A percentile compares a stretch with the other conserved stretches of the same genome.
phyloP scores from a whole-genome alignment of 495 filamentous ascomycete species.

The Letharia lupina region DNA sequence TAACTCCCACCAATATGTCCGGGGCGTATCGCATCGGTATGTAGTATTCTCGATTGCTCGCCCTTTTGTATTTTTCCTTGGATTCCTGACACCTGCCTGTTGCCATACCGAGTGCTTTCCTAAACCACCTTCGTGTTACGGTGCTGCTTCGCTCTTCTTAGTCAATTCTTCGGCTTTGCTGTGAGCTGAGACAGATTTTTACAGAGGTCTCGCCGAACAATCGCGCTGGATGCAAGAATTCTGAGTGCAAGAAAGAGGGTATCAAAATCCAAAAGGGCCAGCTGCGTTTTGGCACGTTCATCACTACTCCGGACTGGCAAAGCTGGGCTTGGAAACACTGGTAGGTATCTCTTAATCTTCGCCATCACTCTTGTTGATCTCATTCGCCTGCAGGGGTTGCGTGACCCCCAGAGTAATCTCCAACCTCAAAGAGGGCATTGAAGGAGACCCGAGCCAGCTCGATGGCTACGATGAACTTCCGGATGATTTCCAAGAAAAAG shows the following conservation, averaged over 20 bases:
- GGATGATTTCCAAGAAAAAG: conserved; percentile 52
- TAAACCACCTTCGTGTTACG: not conserved
- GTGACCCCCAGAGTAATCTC: conserved; percentile 55
- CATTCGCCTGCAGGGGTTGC: conserved; percentile 56
- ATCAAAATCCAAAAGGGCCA: conserved; percentile 71
- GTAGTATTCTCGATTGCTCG: not conserved
- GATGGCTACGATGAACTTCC: conserved; percentile 69
- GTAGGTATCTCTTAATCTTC: conserved; percentile 37
- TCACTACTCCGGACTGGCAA: conserved; percentile 43
- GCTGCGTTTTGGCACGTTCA: conserved; percentile 60
- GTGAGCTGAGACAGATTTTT: not conserved
- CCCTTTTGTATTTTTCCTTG: not conserved
- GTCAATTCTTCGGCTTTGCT: not conserved
- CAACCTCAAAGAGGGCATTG: conserved; percentile 44
- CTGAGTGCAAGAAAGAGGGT: conserved; percentile 52
- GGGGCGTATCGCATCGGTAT: not conserved
- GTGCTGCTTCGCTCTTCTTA: not conserved
- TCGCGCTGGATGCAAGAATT: conserved; percentile 61
- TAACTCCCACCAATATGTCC: not conserved
- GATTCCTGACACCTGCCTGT: not conserved
- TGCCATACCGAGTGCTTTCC: not conserved
- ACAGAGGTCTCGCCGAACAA: conserved; percentile 52
- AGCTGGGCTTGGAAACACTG: conserved; percentile 70
- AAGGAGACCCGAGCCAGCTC: conserved; percentile 37
- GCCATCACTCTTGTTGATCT: conserved; percentile 4